Conservation (phyloP, 2,329 filamentous ascomycete species). For the Fragosphaeria purpurea region DNA sequence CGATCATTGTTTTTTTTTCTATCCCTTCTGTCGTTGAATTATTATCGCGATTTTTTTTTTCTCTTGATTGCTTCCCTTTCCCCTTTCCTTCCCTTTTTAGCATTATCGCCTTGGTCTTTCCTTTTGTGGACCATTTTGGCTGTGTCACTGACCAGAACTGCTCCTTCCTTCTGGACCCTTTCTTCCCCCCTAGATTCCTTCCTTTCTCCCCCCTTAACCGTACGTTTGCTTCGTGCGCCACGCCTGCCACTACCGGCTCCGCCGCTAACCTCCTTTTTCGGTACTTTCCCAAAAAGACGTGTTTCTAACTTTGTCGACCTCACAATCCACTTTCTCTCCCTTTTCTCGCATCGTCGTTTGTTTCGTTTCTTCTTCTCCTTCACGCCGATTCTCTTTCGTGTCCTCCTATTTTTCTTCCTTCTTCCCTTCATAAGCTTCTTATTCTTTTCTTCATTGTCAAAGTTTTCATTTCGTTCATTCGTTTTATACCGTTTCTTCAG, state of each 20-base stretch:
- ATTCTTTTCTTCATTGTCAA: neutral
- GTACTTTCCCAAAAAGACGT: constrained; percentile 7
- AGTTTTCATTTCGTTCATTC: neutral
- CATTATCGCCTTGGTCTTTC: neutral
- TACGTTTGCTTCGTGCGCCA: too few relatives aligned
- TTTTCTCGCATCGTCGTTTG: neutral
- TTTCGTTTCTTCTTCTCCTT: neutral
- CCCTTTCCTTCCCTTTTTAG: neutral
- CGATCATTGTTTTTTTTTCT: neutral
- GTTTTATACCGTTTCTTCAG: neutral
- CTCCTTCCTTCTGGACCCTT: constrained; percentile 5
- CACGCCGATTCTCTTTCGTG: neutral
- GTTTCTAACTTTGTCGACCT: constrained; percentile 8
- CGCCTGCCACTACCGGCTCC: neutral
- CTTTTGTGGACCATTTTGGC: neutral
- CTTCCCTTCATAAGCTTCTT: neutral
- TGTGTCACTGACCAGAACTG: constrained; percentile 3
- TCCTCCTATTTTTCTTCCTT: neutral
- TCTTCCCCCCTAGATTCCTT: neutral
- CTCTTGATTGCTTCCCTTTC: neutral
- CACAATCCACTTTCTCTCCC: neutral
- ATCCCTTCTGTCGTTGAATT: neutral
- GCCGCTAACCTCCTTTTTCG: constrained; percentile 9
- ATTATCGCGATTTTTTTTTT: constrained; percentile 1
- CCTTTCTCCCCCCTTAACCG: neutral